phyloP scores from a whole-genome alignment of 805 yeast species.

The Wickerhamiella occidentalis region DNA sequence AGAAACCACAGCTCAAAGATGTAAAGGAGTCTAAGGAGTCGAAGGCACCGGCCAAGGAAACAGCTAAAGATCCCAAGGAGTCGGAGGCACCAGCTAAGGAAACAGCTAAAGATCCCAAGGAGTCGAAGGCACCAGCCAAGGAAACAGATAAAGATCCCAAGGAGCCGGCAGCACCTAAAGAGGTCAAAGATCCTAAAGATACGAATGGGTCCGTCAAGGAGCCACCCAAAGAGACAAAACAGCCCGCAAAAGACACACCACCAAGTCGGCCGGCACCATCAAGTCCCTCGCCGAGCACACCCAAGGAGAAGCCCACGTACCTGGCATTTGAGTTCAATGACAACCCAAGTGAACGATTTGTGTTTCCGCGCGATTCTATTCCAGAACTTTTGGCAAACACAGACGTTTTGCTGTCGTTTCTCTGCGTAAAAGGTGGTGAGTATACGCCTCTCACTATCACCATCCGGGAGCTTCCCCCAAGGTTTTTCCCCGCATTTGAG shows the following conservation, averaged over 20 bases:
- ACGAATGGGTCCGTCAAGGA: too few relatives aligned
- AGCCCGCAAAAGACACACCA: too few relatives aligned
- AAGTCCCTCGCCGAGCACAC: background rate
- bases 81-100: background rate
- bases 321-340: constrained; percentile 78
- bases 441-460: constrained; percentile 54
- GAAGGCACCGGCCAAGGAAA: background rate
- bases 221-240: too few relatives aligned
- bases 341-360: constrained; percentile 58
- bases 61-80: background rate
- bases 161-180: too few relatives aligned
- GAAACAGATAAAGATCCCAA: too few relatives aligned
- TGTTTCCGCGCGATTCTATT: constrained; percentile 64
- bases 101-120: too few relatives aligned
- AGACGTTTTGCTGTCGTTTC: constrained; percentile 30
- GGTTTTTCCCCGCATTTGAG: constrained; percentile 49
- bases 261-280: too few relatives aligned
- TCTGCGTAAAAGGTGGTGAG: constrained; percentile 22
- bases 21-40: background rate
- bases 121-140: too few relatives aligned
- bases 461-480: constrained; percentile 50
- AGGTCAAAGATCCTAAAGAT: too few relatives aligned
- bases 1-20: too few relatives aligned
- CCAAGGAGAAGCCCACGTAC: constrained; percentile 30
- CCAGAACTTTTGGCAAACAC: constrained; percentile 38